Percentiles rank a stretch among this genome's conserved stretches.
These are phyloP conservation scores for Sungouiella blattae DNA, from an alignment of 805 yeast genomes.

Conservation along the genomic window DNA sequence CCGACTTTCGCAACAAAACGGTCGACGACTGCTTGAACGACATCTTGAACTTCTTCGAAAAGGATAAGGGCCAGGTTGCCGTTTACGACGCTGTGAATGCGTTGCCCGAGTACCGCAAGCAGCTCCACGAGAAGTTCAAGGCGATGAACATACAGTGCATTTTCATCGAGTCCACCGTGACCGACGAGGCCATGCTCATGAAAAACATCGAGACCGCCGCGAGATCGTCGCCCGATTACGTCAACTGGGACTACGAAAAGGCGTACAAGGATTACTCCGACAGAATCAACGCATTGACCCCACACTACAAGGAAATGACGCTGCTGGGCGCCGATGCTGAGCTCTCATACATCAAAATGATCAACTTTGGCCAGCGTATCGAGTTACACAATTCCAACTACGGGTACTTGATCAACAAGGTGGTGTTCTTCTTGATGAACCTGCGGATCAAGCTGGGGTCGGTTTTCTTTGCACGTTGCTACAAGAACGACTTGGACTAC, in stretches of 20 bases:
- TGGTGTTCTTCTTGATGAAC: conserved; percentile 89
- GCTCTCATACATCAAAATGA: conserved; percentile 76
- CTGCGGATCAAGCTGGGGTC: conserved; percentile 82
- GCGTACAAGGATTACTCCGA: conserved; percentile 77
- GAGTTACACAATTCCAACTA: conserved; percentile 76
- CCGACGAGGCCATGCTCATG: conserved; percentile 63
- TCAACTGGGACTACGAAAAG: conserved; percentile 64
- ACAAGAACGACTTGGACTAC: conserved; percentile 52
- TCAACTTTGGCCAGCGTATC: conserved; percentile 84
- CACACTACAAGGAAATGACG: conserved; percentile 70
- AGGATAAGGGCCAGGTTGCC: conserved; percentile 88
- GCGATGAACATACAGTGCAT: conserved; percentile 66
- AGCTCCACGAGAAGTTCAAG: conserved; percentile 52
- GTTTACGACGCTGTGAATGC: conserved; percentile 96
- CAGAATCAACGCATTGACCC: conserved; percentile 64
- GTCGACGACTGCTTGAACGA: conserved; percentile 65
- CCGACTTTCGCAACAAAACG: conserved; percentile 52
- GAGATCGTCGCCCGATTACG: conserved; percentile 81
- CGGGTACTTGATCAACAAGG: conserved; percentile 87
- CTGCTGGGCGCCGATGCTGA: conserved; percentile 38
- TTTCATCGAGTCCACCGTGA: conserved; percentile 84
- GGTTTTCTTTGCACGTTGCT: conserved; percentile 88
- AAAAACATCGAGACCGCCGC: conserved; percentile 80
- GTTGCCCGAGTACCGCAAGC: conserved; percentile 59
- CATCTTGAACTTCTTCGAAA: conserved; percentile 64